Evolutionary conservation across 2,329 filamentous ascomycete species (phyloP), one percentile per base, ranked within the genome.

Genomic region (Aplosporella prunicola): DNA sequence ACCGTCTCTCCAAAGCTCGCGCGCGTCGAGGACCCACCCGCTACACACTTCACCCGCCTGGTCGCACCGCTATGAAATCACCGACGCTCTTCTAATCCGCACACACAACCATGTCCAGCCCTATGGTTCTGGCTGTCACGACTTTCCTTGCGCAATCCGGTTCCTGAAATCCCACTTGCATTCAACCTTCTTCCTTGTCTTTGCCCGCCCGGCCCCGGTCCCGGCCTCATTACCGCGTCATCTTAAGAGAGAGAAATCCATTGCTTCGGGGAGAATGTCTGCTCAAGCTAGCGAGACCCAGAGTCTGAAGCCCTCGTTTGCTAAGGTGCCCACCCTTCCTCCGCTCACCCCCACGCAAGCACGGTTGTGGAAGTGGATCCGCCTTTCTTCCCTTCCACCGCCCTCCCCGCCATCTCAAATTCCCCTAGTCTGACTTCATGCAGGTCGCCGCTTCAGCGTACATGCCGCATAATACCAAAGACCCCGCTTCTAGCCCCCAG

Each of bases 241-340:
- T n/a, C n/a, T n/a, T n/a, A n/a, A n/a, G n/a, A n/a, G n/a, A n/a
- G n/a, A n/a, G n/a, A n/a, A n/a, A n/a, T n/a, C n/a, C n/a, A n/a
- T n/a, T n/a, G n/a, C n/a, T n/a, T n/a, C n/a, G 32, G 34, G 30
- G 37, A 40, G 32, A 35, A 40, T 40, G 38, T 35, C 38, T 26
- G 31, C 38, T 20, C 32, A 40, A 26, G 32, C 31, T 20, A 40
- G 32, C 27, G 38, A 40, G 32, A 35, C 38, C 15, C 17, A 27
- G 14, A 31, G 33, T 22, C 32, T 45, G 36, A 77, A 75, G 60
- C 72, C 79, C 49, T 84, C 81, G 28, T 87, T 87, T 68, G 82
- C 82, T 61, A 86, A 83, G 72, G 82, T 84, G n/a, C n/a, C n/a
- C n/a, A n/a, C n/a, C n/a, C n/a, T n/a, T n/a, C n/a, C n/a, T n/a